Evolutionary conservation across 768 basidiomycete species (phyloP).

Genomic region (Leccinum imitatum): DNA sequence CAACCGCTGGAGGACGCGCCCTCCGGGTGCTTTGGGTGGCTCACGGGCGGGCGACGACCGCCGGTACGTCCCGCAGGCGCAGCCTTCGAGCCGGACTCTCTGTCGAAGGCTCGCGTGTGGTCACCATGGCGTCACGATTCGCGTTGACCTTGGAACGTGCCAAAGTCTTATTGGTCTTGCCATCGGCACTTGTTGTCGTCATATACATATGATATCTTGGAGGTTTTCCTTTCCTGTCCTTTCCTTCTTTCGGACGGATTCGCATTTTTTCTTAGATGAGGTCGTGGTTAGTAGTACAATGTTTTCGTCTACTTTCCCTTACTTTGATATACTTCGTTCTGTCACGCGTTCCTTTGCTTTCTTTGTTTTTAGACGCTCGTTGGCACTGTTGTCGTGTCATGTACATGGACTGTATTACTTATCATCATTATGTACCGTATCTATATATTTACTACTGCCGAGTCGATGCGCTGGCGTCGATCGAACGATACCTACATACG

Average conservation of each 20-base stretch:
- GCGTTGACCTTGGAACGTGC: neutral
- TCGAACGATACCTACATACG: neutral
- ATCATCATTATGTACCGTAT: neutral
- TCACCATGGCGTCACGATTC: slow-evolving; percentile 1
- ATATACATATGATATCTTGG: neutral
- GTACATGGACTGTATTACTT: neutral
- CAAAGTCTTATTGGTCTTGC: no score
- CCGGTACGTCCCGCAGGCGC: neutral
- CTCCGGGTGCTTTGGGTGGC: slow-evolving; percentile 24
- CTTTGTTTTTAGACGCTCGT: neutral
- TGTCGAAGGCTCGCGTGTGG: slow-evolving; percentile 21
- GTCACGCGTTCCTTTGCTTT: neutral
- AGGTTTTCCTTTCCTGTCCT: neutral
- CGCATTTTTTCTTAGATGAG: neutral
- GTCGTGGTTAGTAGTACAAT: neutral
- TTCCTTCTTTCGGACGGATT: neutral
- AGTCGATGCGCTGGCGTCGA: neutral
- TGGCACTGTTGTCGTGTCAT: neutral
- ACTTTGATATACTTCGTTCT: neutral
- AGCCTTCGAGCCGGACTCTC: slow-evolving; percentile 12
- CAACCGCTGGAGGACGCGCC: slow-evolving; percentile 22
- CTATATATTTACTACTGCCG: neutral
- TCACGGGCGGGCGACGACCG: slow-evolving; percentile 9
- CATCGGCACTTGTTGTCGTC: neutral
- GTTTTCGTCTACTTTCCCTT: neutral